phyloP scores from a whole-genome alignment of 108 stramenopile genomes.

The Pseudonitzschia delicatissima region DNA sequence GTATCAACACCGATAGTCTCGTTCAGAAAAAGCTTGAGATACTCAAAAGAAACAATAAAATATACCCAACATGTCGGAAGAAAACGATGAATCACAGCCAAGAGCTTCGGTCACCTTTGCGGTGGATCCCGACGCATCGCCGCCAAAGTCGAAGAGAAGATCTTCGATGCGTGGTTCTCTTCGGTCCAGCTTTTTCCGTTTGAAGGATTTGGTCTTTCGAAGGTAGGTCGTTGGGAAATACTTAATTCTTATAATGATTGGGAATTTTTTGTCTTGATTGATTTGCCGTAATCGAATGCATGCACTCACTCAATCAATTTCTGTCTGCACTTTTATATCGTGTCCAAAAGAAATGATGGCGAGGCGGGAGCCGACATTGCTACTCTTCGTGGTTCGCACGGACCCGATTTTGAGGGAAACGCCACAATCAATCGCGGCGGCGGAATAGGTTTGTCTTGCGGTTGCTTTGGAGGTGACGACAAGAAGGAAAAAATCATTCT shows the following conservation, averaged over 20 bases:
- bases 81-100: too few species aligned
- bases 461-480: conserved; percentile 33
- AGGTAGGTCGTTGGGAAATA: conserved; percentile 8
- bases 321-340: too few species aligned
- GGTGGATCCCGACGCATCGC: too few species aligned
- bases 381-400: conserved; percentile 65
- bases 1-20: too few species aligned
- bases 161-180: conserved; percentile 3
- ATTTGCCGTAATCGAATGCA: too few species aligned
- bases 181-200: conserved; percentile 27
- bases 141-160: background rate
- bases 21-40: too few species aligned
- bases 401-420: conserved; percentile 78
- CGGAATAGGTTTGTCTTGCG: conserved; percentile 32
- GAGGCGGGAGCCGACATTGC: conserved; percentile 63
- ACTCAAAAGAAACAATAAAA: too few species aligned
- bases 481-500: conserved; percentile 49
- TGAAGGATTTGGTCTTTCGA: conserved; percentile 25
- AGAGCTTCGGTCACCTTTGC: too few species aligned
- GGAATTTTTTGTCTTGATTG: background rate
- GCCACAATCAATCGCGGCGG: conserved; percentile 59
- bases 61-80: too few species aligned
- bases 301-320: too few species aligned
- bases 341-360: conserved; percentile 51
- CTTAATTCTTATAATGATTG: background rate